Evolutionary conservation across 208 protist genomes (phyloP).

Genomic region (Herpetomonas samuelpessoai): DNA sequence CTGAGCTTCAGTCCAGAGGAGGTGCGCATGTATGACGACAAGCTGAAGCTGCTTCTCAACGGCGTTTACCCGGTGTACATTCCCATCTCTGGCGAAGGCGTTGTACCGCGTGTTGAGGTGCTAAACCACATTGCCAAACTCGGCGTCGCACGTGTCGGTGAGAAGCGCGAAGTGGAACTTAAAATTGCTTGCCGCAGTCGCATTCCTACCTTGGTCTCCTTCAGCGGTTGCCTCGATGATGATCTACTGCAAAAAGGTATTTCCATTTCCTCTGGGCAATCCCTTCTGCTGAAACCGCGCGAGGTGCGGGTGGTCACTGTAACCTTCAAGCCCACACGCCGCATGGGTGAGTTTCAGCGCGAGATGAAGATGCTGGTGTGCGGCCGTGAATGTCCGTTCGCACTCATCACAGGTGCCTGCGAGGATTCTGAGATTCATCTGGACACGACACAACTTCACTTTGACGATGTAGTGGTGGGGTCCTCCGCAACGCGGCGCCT

Average conservation of each 20-base stretch:
- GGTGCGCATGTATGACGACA: constrained; percentile 78
- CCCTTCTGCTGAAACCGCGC: constrained; percentile 78
- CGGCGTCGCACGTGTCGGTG: constrained; percentile 78
- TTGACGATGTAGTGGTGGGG: constrained; percentile 91
- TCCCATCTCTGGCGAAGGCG: constrained; percentile 89
- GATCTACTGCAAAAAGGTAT: constrained; percentile 74
- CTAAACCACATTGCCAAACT: constrained; percentile 77
- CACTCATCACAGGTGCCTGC: constrained; percentile 85
- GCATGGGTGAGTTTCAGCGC: constrained; percentile 89
- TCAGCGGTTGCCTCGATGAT: constrained; percentile 57
- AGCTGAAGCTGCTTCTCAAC: constrained; percentile 94
- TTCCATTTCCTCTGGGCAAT: constrained; percentile 28
- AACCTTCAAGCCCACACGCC: constrained; percentile 70
- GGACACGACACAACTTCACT: constrained; percentile 85
- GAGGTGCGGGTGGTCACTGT: constrained; percentile 70
- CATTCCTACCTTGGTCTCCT: constrained; percentile 74
- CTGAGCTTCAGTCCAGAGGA: constrained; percentile 90
- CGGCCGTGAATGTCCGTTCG: constrained; percentile 82
- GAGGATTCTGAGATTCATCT: constrained; percentile 95
- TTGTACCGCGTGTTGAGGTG: constrained; percentile 87
- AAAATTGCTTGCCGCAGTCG: constrained; percentile 86
- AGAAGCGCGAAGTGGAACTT: constrained; percentile 64
- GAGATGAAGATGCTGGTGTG: constrained; percentile 89
- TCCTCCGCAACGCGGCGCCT: constrained; percentile 66
- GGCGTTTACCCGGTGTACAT: constrained; percentile 81